These are phyloP conservation scores for Yamadazyma scolyti DNA, from an alignment of 805 yeast genomes.

Conservation along the genomic window DNA sequence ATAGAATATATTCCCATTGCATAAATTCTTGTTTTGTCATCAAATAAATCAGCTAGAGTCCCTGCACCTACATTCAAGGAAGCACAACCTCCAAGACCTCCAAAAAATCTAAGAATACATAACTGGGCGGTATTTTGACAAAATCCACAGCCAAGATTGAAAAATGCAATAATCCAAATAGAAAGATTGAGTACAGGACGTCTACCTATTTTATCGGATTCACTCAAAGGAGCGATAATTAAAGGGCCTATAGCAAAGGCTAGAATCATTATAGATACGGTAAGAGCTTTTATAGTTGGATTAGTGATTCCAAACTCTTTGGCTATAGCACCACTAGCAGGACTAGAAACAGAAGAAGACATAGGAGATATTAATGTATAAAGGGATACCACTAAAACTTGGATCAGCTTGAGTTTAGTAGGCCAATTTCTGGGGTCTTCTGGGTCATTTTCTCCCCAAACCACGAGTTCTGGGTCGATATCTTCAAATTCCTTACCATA, in stretches of 20 bases:
- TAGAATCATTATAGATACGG: constrained; percentile 33
- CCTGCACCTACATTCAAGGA: constrained; percentile 39
- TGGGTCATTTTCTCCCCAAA: constrained; percentile 31
- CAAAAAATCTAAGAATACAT: constrained; percentile 29
- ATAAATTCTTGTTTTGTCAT: constrained; percentile 25
- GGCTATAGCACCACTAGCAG: constrained; percentile 28
- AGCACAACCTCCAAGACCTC: constrained; percentile 37
- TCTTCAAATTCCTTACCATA: constrained; percentile 29
- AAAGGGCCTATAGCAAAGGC: constrained; percentile 42
- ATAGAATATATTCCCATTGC: constrained; percentile 36
- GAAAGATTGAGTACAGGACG: constrained; percentile 28
- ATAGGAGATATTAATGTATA: constrained; percentile 38
- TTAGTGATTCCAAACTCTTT: constrained; percentile 25
- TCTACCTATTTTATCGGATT: constrained; percentile 33
- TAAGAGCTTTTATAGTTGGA: constrained; percentile 22
- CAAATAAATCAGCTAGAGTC: constrained; percentile 33
- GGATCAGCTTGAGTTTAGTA: constrained; percentile 15
- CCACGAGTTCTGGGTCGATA: constrained; percentile 35
- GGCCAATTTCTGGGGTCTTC: constrained; percentile 36
- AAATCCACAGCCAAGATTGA: constrained; percentile 36
- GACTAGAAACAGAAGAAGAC: constrained; percentile 38
- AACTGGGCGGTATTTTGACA: constrained; percentile 30
- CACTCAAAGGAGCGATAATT: constrained; percentile 36
- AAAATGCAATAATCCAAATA: constrained; percentile 30
- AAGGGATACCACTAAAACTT: constrained; percentile 26